Evolutionary conservation across 1,284 basidiomycete species (phyloP), one percentile per base, ranked within the genome.

Genomic region (Singerocomus inundabilis): DNA sequence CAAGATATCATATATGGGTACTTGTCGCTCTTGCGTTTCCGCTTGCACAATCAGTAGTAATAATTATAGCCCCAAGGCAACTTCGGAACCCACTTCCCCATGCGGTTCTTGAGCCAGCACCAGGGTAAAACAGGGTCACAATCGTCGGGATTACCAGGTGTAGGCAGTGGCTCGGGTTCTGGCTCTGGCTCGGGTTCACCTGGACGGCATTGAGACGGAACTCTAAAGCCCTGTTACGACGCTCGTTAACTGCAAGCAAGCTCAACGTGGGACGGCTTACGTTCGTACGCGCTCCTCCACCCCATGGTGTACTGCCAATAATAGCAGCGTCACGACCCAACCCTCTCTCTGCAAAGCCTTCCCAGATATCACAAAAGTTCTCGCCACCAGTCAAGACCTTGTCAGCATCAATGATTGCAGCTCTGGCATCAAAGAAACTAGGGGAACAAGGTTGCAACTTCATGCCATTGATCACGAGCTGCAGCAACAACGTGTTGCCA

Each of bases 351-450:
- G 89, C 79, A 66, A 98, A 98, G 37, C 83, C 91, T 54, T 80
- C 73, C 93, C 93, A 98, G 55, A 98, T 73, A n/a, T 79, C 74
- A 71, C 96, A 98, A 60, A 79, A 76, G 77, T 98, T 98, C 77
- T 91, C 91, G 13, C 96, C 95, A 18, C 86, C 91, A 1, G 95
- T 98, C 51, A 96, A 79, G 40, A 89, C 73, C 68, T 91, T 74
- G 70, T 98, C 95, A n/a, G 95, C 94, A 62, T 91, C 83, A 60
- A 98, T 82, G 67, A 98, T 96, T 18, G 94, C 93, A 69, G 94
- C 87, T 52, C 95, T 84, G 11, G 93, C 91, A 57, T 93, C 85
- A 62, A 95, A 90, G 88, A 98, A 97, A 48, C 80, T 79, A 5
- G 94, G 95, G 46, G 88, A 79, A 73, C 95, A 98, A 6, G 88